Evolutionary conservation across 1,284 basidiomycete species (phyloP).

Genomic region (Apiotrichum brassicae): DNA sequence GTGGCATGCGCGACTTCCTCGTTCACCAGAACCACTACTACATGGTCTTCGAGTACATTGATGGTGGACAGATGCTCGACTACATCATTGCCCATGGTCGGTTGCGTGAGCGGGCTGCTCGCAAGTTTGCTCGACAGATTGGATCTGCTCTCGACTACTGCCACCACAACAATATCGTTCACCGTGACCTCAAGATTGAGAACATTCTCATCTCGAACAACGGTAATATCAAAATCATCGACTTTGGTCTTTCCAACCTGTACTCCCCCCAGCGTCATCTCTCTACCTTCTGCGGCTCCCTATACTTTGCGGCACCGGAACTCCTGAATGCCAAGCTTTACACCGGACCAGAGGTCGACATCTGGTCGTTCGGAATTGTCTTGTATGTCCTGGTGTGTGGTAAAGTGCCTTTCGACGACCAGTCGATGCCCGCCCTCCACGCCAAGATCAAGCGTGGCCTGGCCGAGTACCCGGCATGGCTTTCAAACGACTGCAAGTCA

Average conservation of each 20-base stretch:
- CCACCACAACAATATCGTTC: conserved; percentile 94
- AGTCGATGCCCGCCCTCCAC: conserved; percentile 97
- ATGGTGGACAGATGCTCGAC: conserved; percentile 98
- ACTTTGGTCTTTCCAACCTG: conserved; percentile 97
- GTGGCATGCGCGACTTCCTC: conserved; percentile 98
- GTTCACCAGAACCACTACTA: conserved; percentile 95
- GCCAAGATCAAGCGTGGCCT: conserved; percentile 97
- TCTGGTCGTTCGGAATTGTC: conserved; percentile 98
- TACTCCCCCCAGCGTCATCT: conserved; percentile 79
- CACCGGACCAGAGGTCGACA: conserved; percentile 94
- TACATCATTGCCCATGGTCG: conserved; percentile 99
- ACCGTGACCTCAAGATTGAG: conserved; percentile 96
- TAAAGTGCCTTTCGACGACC: conserved; percentile 98
- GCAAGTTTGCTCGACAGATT: conserved; percentile 96
- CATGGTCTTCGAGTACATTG: conserved; percentile 98
- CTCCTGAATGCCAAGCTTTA: conserved; percentile 93
- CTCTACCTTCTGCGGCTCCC: conserved; percentile 90
- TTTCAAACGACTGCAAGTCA: conserved; percentile 92
- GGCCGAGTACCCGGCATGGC: conserved; percentile 96
- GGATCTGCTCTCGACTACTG: conserved; percentile 94
- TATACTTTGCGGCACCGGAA: conserved; percentile 98
- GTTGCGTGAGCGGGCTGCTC: conserved; percentile 84
- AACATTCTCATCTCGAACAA: conserved; percentile 98
- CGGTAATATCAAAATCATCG: conserved; percentile 99
- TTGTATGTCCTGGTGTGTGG: conserved; percentile 96